Evolutionary conservation across 495 filamentous ascomycete genomes (phyloP), one percentile per base, ranked within the genome.

Genomic region (Letharia lupina): DNA sequence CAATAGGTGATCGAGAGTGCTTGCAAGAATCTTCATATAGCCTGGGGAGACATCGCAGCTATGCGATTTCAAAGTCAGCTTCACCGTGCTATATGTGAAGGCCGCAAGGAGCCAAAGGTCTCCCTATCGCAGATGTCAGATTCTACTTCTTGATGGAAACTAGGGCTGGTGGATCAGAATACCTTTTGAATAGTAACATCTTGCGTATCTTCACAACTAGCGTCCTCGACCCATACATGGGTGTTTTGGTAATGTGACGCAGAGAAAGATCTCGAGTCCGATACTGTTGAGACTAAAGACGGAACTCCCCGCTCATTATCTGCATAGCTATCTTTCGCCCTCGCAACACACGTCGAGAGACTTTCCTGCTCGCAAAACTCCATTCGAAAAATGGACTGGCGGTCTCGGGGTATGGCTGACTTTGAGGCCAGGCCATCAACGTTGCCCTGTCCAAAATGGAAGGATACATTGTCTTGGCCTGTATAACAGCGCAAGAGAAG

Each of bases 401-500:
- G 12, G 3, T 33, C 23, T 15, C 12, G 11, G 13, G 52, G 52
- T 16, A 33, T 8, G 28, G 13, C 13, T 13, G 31, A 35, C 0
- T 33, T 16, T 35, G 52, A 35, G 28, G 35, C 18, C 13, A 18
- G 5, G 6, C 35, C 13, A 15, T 56, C 18, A 11, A 50, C 12
- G 65, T 13, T 23, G 31, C 45, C 10, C 9, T 37, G 10, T 60
- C 18, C 28, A 23, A 58, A 33, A 16, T 60, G 52, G 50, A 69
- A 69, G 54, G 64, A 28, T 31, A 86, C 75, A 31, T 85, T 78
- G 62, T 84, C 77, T 8, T 79, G 80, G 6, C 74, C 75, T 0
- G 82, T 84, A 66, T 82, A 83, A 28, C 73, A 73, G 39, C 78
- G 77, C 7, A 87, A 74, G 0, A 85, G 78, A 28, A 87, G 73